These are phyloP conservation scores for Aspergillus baeticus DNA, from an alignment of 495 filamentous ascomycete species.

Conservation along the genomic window DNA sequence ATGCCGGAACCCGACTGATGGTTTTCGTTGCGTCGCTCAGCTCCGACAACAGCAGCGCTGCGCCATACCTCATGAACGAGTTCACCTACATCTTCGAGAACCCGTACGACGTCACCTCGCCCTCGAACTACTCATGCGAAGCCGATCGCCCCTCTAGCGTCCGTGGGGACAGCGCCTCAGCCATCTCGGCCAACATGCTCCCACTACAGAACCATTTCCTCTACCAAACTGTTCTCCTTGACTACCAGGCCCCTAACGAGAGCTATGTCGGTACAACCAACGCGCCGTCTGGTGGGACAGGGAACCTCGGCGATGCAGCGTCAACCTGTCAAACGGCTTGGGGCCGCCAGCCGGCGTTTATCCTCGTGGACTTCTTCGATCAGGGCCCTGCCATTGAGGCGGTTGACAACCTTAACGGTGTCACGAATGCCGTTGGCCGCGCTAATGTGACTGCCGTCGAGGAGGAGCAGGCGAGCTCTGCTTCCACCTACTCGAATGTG, in stretches of 20 bases:
- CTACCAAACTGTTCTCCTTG: constrained; percentile 47
- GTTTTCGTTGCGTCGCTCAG: constrained; percentile 60
- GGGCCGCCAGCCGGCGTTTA: constrained; percentile 59
- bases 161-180: constrained; percentile 38
- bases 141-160: constrained; percentile 59
- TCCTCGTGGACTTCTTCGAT: constrained; percentile 75
- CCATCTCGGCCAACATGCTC: constrained; percentile 48
- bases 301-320: constrained; percentile 61
- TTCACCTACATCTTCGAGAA: constrained; percentile 79
- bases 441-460: constrained; percentile 27
- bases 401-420: constrained; percentile 64
- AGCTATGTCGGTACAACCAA: constrained; percentile 61
- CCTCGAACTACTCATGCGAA: constrained; percentile 62
- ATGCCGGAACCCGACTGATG: constrained; percentile 60
- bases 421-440: constrained; percentile 47
- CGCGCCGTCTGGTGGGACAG: constrained; percentile 45
- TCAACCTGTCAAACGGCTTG: constrained; percentile 54
- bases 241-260: constrained; percentile 60
- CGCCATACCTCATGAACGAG: constrained; percentile 70
- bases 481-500: constrained; percentile 35
- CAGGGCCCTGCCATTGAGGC: constrained; percentile 59
- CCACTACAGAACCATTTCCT: constrained; percentile 75
- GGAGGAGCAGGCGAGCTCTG: constrained; percentile 26
- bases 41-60: constrained; percentile 33
- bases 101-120: constrained; percentile 63